phyloP scores from a whole-genome alignment of 257 asterid species.

The Solanum medicagineum region DNA sequence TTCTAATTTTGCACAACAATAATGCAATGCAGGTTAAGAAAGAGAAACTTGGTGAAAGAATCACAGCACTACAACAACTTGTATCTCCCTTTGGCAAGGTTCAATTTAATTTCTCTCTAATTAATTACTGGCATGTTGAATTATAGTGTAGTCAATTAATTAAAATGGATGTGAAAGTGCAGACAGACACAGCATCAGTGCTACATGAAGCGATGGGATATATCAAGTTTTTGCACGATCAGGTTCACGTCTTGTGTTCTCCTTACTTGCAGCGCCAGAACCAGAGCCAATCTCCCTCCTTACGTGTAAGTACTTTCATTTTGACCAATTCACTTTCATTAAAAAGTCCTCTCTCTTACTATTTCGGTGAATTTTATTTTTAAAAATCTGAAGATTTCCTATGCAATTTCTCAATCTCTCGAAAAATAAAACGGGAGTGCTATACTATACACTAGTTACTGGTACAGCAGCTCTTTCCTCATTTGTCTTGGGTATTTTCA shows the following conservation, averaged over 20 bases:
- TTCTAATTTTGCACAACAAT: background rate
- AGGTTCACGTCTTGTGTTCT: slow-evolving; percentile 76
- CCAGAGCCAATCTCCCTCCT: slow-evolving; percentile 25
- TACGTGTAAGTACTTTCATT: slow-evolving; percentile 18
- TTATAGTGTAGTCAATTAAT: background rate
- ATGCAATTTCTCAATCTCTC: too few species aligned
- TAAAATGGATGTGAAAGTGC: slow-evolving; percentile 5
- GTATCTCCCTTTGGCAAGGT: slow-evolving; percentile 99
- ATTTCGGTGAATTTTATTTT: background rate
- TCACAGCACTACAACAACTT: slow-evolving; percentile 80
- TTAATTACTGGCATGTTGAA: background rate
- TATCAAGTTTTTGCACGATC: slow-evolving; percentile 80
- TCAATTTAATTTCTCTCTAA: background rate
- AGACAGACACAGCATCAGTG: slow-evolving; percentile 94
- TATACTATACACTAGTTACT: background rate
- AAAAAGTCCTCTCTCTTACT: background rate
- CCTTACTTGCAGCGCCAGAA: slow-evolving; percentile 48
- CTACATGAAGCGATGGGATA: slow-evolving; percentile 84
- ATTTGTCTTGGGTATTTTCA: background rate
- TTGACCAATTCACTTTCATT: background rate
- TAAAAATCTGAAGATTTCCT: too few species aligned
- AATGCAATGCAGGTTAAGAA: slow-evolving; percentile 35
- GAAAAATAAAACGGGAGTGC: too few species aligned
- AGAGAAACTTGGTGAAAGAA: slow-evolving; percentile 84
- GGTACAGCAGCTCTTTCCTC: background rate